phyloP scores from a whole-genome alignment of 805 yeast genomes.

The Kodamaea sagamina region DNA sequence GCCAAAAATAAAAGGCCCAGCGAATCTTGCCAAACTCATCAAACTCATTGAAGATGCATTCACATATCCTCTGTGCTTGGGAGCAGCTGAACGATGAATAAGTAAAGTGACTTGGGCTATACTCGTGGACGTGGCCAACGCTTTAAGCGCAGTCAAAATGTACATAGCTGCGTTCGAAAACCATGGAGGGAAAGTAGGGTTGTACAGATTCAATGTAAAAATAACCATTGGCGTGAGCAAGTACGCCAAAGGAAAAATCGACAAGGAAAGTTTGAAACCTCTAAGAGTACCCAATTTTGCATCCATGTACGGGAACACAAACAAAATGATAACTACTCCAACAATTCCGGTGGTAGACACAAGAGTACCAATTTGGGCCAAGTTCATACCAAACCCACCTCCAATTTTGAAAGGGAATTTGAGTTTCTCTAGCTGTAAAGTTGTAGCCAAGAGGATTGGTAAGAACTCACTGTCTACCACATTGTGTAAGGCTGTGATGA shows the following conservation, averaged over 20 bases:
- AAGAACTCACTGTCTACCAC: slow-evolving; percentile 37
- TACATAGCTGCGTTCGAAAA: slow-evolving; percentile 29
- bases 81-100: slow-evolving; percentile 37
- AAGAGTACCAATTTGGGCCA: slow-evolving; percentile 35
- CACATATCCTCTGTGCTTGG: slow-evolving; percentile 37
- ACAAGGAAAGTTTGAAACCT: slow-evolving; percentile 33
- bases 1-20: slow-evolving; percentile 38
- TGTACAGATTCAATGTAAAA: slow-evolving; percentile 33
- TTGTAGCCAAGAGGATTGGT: slow-evolving; percentile 39
- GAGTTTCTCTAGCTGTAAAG: slow-evolving; percentile 26
- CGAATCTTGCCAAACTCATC: slow-evolving; percentile 33
- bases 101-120: slow-evolving; percentile 38
- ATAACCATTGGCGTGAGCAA: slow-evolving; percentile 33
- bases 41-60: slow-evolving; percentile 37
- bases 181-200: slow-evolving; percentile 31
- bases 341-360: slow-evolving; percentile 38
- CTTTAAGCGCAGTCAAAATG: slow-evolving; percentile 31
- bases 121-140: slow-evolving; percentile 37
- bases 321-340: slow-evolving; percentile 34
- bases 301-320: slow-evolving; percentile 37
- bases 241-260: slow-evolving; percentile 36
- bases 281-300: slow-evolving; percentile 32
- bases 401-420: slow-evolving; percentile 35
- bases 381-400: slow-evolving; percentile 41
- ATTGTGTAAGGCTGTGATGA: slow-evolving; percentile 35